These are phyloP conservation scores for Pilasporangium apinafurcum DNA, from an alignment of 352 stramenopile species.

Conservation along the genomic window DNA sequence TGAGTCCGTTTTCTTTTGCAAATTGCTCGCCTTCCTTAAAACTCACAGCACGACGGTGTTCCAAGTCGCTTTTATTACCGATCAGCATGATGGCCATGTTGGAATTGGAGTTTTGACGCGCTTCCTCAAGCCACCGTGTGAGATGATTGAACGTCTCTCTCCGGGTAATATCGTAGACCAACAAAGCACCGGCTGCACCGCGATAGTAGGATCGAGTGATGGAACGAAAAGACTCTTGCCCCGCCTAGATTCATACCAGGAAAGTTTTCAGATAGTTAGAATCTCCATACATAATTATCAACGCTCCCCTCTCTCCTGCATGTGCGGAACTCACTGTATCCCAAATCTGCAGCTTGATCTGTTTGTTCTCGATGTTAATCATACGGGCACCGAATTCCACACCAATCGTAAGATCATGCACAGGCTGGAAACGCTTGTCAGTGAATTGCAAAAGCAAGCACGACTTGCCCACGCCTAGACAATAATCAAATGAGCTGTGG, in stretches of 20 bases:
- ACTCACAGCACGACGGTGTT: slow-evolving; percentile 93
- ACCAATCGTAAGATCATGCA: slow-evolving; percentile 99
- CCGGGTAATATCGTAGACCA: slow-evolving; percentile 99
- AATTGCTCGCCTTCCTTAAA: slow-evolving; percentile 98
- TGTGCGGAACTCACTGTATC: slow-evolving; percentile 76
- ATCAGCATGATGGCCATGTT: slow-evolving; percentile 99
- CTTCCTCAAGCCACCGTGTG: slow-evolving; percentile 97
- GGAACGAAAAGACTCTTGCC: slow-evolving; percentile 98
- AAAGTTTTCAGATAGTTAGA: slow-evolving; percentile 14
- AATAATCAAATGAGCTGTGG: not conserved
- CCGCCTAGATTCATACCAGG: slow-evolving; percentile 65
- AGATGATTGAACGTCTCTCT: slow-evolving; percentile 99
- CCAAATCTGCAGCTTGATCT: slow-evolving; percentile 98
- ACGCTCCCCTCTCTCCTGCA: not conserved
- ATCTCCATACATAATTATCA: not conserved
- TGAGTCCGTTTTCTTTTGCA: slow-evolving; percentile 98
- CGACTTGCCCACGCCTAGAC: slow-evolving; percentile 98
- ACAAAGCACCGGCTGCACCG: slow-evolving; percentile 93
- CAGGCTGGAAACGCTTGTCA: slow-evolving; percentile 99
- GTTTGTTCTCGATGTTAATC: slow-evolving; percentile 98
- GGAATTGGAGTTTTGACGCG: slow-evolving; percentile 96
- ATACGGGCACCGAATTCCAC: slow-evolving; percentile 99
- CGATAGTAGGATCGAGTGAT: slow-evolving; percentile 99
- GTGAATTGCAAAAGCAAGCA: slow-evolving; percentile 99
- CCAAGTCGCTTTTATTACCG: slow-evolving; percentile 98